phyloP scores from a whole-genome alignment of 2,329 filamentous ascomycete genomes.

The Rhinocladiella mackenziei region DNA sequence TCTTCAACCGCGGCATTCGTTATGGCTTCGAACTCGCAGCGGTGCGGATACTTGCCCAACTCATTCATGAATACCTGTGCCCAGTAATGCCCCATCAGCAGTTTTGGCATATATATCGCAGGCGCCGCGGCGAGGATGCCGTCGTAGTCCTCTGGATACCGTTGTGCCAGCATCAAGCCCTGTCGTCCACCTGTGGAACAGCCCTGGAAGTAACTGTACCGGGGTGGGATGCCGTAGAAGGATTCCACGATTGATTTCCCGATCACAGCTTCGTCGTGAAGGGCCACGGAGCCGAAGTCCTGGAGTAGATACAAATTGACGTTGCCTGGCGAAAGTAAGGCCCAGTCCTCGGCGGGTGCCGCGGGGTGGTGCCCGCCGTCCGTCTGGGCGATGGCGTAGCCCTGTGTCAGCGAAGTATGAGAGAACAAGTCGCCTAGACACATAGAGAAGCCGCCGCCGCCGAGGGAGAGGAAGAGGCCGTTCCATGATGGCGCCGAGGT shows the following conservation, averaged over 20 bases:
- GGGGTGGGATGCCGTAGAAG: conserved; percentile 15
- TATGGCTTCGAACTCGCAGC: background rate
- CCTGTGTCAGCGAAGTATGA: conserved; percentile 7
- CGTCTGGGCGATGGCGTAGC: conserved; percentile 25
- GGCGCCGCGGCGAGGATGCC: conserved; percentile 30
- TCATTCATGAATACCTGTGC: conserved; percentile 29
- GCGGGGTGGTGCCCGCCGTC: conserved; percentile 17
- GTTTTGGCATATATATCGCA: conserved; percentile 26
- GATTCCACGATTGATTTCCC: conserved; percentile 16
- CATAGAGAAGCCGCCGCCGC: conserved; percentile 36
- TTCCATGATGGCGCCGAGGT: conserved; percentile 35
- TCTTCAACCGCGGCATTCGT: conserved; percentile 32
- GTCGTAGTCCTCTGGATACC: conserved; percentile 28
- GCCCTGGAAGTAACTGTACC: conserved; percentile 50
- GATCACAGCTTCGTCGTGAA: conserved; percentile 37
- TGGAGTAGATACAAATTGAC: conserved; percentile 34
- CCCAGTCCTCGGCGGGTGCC: conserved; percentile 9
- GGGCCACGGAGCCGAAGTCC: conserved; percentile 35
- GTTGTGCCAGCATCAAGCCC: conserved; percentile 47
- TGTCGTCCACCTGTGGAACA: conserved; percentile 60
- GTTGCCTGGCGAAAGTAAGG: conserved; percentile 29
- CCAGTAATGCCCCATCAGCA: conserved; percentile 32
- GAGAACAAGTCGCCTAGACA: conserved; percentile 10
- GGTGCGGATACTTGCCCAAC: conserved; percentile 21
- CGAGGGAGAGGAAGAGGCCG: conserved; percentile 37